phyloP scores from a whole-genome alignment of 495 filamentous ascomycete species.

The Neurospora sp. region DNA sequence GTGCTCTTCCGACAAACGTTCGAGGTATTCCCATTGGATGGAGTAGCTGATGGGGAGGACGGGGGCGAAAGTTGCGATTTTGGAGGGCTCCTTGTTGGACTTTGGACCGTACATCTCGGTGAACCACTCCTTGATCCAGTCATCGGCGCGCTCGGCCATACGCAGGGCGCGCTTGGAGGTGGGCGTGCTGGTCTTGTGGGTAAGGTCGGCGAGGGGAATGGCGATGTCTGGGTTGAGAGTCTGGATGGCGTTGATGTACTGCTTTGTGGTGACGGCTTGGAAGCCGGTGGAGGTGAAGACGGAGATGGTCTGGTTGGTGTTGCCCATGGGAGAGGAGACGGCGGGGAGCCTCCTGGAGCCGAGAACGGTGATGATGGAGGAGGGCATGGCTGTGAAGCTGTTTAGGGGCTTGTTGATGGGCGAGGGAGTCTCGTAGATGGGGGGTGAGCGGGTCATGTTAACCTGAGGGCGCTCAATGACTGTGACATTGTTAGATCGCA shows the following conservation, averaged over 20 bases:
- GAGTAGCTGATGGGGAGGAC: conserved; percentile 65
- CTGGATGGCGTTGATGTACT: conserved; percentile 54
- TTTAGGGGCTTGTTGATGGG: conserved; percentile 47
- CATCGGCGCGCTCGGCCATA: conserved; percentile 80
- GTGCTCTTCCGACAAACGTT: conserved; percentile 47
- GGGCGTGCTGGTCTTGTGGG: conserved; percentile 41
- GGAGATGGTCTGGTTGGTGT: conserved; percentile 61
- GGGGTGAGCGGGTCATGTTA: conserved; percentile 28
- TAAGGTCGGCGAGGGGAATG: conserved; percentile 68
- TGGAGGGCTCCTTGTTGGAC: conserved; percentile 17
- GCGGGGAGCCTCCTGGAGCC: conserved; percentile 68
- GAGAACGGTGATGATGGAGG: conserved; percentile 54
- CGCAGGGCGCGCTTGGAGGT: conserved; percentile 62
- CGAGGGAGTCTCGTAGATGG: conserved; percentile 29
- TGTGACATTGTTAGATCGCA: conserved; percentile 31
- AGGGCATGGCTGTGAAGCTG: conserved; percentile 57
- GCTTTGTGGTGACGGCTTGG: conserved; percentile 49
- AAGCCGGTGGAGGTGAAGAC: conserved; percentile 82
- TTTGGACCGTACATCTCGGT: conserved; percentile 40
- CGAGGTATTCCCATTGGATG: conserved; percentile 67
- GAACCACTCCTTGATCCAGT: conserved; percentile 67
- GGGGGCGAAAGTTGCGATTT: conserved; percentile 60
- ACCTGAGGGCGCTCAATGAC: conserved; percentile 64
- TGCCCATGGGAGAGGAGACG: conserved; percentile 59
- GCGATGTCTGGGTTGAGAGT: conserved; percentile 70